phyloP scores from a whole-genome alignment of 495 filamentous ascomycete species.

The Hypoxylon fragiforme region DNA sequence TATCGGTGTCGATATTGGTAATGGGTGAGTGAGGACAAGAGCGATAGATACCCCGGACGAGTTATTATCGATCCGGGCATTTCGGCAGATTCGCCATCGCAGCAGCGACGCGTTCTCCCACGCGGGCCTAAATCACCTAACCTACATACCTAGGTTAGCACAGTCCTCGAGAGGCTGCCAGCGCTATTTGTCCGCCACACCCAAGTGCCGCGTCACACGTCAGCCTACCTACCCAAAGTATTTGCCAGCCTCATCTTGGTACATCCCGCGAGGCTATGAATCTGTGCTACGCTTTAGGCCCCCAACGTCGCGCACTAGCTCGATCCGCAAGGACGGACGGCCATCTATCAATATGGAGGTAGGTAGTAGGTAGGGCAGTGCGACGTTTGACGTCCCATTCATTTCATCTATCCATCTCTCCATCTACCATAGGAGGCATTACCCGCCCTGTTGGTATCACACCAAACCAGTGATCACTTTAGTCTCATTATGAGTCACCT shows the following conservation, averaged over 20 bases:
- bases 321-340: not conserved
- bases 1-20: too few relatives aligned
- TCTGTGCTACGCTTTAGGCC: not conserved
- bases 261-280: constrained; percentile 14
- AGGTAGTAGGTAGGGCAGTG: too few relatives aligned
- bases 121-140: too few relatives aligned
- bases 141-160: constrained; percentile 8
- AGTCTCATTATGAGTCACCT: constrained; percentile 24
- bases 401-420: constrained; percentile 1
- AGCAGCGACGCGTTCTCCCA: constrained; percentile 10
- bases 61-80: constrained; percentile 5
- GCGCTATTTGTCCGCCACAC: constrained; percentile 2
- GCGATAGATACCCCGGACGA: constrained; percentile 1
- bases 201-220: constrained; percentile 22
- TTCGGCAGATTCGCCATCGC: constrained; percentile 16
- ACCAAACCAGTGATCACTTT: constrained; percentile 3
- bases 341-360: too few relatives aligned
- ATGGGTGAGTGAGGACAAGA: too few relatives aligned
- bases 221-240: too few relatives aligned
- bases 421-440: not conserved
- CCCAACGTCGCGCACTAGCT: constrained; percentile 11
- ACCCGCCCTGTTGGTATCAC: constrained; percentile 5
- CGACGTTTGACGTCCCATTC: not conserved
- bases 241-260: constrained; percentile 15
- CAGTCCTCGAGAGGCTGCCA: constrained; percentile 1